Evolutionary conservation across 192 early-diverging fungal species (phyloP).

Genomic region (Dispira parvispora): DNA sequence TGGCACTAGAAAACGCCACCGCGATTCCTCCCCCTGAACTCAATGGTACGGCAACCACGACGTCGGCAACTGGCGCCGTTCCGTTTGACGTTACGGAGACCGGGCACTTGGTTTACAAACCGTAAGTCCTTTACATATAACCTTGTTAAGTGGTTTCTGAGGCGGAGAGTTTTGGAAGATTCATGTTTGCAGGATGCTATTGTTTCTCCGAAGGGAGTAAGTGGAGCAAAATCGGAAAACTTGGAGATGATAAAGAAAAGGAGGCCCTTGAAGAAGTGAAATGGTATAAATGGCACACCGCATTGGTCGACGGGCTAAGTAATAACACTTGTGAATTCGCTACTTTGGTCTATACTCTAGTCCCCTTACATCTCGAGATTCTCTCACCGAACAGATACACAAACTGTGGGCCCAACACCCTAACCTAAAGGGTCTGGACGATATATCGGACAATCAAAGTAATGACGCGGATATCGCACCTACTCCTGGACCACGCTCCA

Average conservation of each 20-base stretch:
- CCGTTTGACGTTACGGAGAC: slow-evolving; percentile 8
- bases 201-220: background rate
- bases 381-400: background rate
- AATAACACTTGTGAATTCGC: background rate
- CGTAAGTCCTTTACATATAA: background rate
- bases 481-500: background rate
- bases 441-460: too few relatives aligned
- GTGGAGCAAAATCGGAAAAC: background rate
- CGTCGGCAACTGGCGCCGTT: slow-evolving; percentile 6
- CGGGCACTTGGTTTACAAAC: slow-evolving; percentile 2
- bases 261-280: background rate
- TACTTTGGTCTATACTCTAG: background rate
- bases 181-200: background rate
- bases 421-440: background rate
- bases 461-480: background rate
- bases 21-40: background rate
- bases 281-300: background rate
- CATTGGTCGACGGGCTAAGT: background rate
- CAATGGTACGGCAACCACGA: background rate
- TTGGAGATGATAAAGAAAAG: background rate
- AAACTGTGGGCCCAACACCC: slow-evolving; percentile 8
- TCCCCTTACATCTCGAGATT: background rate
- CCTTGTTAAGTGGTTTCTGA: background rate
- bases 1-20: slow-evolving; percentile 6
- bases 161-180: background rate